phyloP scores from a whole-genome alignment of 257 asterid species.

The Nicotiana tomentosiformis region DNA sequence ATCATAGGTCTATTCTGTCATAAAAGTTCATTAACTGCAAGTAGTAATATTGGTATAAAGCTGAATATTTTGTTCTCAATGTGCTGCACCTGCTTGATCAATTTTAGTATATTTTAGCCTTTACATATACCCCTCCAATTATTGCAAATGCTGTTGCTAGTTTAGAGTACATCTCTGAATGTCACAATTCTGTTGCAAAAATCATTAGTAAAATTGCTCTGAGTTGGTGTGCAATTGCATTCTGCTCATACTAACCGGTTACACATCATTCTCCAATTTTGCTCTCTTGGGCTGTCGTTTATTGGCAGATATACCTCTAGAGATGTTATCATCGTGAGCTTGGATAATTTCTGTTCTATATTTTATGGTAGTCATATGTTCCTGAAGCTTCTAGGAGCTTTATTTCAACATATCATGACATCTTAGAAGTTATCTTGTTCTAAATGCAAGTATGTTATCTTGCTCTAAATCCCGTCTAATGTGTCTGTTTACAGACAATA shows the following conservation, averaged over 20 bases:
- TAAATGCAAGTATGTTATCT: not conserved
- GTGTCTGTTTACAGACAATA: slow-evolving; percentile 55
- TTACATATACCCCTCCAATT: not conserved
- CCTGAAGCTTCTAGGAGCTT: not conserved
- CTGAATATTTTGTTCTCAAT: not conserved
- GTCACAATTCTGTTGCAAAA: not conserved
- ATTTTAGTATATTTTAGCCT: not conserved
- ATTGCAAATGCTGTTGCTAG: not conserved
- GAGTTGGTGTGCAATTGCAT: not conserved
- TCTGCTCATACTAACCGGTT: not conserved
- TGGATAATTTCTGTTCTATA: not conserved
- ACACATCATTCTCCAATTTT: not conserved
- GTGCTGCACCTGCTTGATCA: not conserved
- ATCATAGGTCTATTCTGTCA: not conserved
- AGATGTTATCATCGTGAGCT: not conserved
- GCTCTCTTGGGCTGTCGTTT: not conserved
- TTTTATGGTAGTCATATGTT: not conserved
- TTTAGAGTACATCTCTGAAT: not conserved
- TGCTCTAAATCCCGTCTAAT: not conserved
- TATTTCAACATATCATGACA: not conserved
- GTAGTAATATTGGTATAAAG: not conserved
- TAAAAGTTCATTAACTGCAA: not conserved
- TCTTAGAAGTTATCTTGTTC: not conserved
- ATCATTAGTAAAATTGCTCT: not conserved
- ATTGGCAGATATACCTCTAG: not conserved